Base-by-base conservation (phyloP, 768 basidiomycete genomes). In the Boletus pseudopeckii region DNA sequence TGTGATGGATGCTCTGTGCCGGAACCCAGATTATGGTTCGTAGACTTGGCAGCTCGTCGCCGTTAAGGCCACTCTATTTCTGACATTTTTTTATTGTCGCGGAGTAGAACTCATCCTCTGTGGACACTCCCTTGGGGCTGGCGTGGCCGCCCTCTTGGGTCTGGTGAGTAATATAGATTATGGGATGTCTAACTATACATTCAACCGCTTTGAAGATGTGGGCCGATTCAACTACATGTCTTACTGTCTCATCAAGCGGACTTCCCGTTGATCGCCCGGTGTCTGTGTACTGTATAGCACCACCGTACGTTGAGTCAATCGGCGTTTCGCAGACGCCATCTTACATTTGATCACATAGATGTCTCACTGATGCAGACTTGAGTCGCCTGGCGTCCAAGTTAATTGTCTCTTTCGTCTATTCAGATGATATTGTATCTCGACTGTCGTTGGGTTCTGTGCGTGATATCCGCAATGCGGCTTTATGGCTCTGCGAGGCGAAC, bases 71-170 rank as follows among this genome's bases (percentile, higher is more conserved):
- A 7, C 24, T n/a, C 22, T 36, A 18, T 54, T 48, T 32, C 43
- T 48, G 38, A 55, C 42, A 8, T 45, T 47, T 42, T 34, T 36
- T 55, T 38, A 28, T 55, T 41, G 20, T 45, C 14, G 13, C 38
- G 50, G 36, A 41, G 8, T 59, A 86, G 85, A 88, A 53, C 73
- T 93, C 24, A 80, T 91, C 13, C 71, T 93, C 38, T 88, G 86
- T 59, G 91, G 91, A 28, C 91, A 93, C 64, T 89, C 87, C 68
- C 79, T 92, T 3, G 91, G 91, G 17, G 89, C 90, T 22, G 91
- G 89, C 2, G 88, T 92, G 3, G 89, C 87, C 36, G 80, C 81
- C 3, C 73, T 92, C 26, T 74, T 92, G 39, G 89, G 84, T 41
- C 71, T 92, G 72, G 88, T 87, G 59, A 66, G 82, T 69, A 32